A percentile compares a stretch with the other conserved stretches of the same genome.
Conservation (phyloP, 2,329 filamentous ascomycete species). For the Ophiostoma sp. region DNA sequence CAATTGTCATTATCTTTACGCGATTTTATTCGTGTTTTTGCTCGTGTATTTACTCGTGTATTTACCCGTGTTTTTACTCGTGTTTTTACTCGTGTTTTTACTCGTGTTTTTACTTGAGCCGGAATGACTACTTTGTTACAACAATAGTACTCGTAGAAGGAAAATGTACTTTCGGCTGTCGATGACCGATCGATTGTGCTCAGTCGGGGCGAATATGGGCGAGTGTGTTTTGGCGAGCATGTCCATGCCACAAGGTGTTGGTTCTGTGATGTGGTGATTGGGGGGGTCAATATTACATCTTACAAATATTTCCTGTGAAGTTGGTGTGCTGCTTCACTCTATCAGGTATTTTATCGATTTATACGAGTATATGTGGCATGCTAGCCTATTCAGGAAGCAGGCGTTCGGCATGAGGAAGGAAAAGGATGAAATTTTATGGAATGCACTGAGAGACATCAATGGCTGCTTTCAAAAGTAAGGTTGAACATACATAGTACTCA, state of each 20-base stretch:
- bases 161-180: neutral
- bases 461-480: neutral
- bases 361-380: neutral
- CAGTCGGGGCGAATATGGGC: neutral
- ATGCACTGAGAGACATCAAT: conserved; percentile 2
- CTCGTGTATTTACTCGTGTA: neutral
- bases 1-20: neutral
- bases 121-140: neutral
- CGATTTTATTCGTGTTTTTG: neutral
- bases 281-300: neutral
- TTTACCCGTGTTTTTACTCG: neutral
- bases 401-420: neutral
- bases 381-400: neutral
- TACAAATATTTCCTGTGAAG: neutral
- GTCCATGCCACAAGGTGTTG: conserved; percentile 8
- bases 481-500: too few relatives aligned
- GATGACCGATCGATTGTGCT: neutral
- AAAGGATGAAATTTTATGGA: neutral
- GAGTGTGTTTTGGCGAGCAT: neutral
- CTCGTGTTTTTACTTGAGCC: neutral
- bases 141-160: neutral
- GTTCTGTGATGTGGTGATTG: neutral
- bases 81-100: neutral
- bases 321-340: neutral
- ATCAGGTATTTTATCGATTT: neutral